Evolutionary conservation across 2,329 filamentous ascomycete genomes (phyloP).

Genomic region (Sarocladium strictum): DNA sequence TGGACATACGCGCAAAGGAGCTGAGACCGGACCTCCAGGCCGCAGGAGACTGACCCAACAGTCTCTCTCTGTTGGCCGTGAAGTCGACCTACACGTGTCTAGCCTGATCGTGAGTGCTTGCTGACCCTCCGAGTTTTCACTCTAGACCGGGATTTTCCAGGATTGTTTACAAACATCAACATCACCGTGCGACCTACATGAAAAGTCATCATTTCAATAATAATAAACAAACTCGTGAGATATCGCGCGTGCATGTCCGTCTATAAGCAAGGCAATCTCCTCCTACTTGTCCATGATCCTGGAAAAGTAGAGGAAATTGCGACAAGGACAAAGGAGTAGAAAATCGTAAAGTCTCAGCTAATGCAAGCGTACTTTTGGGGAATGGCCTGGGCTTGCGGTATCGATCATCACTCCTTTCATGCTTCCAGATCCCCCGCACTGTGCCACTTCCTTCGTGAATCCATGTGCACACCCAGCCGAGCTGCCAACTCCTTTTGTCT

Average conservation of each 20-base stretch:
- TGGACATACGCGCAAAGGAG: neutral
- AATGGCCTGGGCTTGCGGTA: neutral
- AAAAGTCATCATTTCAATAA: neutral
- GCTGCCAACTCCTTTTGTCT: too few species aligned
- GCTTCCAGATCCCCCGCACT: neutral
- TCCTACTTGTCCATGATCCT: neutral
- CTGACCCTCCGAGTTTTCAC: too few species aligned
- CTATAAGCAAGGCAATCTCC: neutral
- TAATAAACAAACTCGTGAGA: neutral
- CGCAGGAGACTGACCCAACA: neutral
- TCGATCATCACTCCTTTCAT: neutral
- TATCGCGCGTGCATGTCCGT: neutral
- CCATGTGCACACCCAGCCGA: neutral
- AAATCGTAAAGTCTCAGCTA: neutral
- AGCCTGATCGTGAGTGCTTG: neutral
- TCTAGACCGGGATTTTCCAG: too few species aligned
- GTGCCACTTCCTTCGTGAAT: neutral
- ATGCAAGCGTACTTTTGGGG: neutral
- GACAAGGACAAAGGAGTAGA: conserved; percentile 9
- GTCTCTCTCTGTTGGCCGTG: neutral
- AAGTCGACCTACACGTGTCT: neutral
- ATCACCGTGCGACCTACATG: too few species aligned
- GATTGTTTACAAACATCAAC: too few species aligned
- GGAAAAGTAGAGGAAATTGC: conserved; percentile 3
- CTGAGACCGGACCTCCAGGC: neutral